Conservation (phyloP, 2,329 filamentous ascomycete genomes). For the Aspergillus brasiliensis region DNA sequence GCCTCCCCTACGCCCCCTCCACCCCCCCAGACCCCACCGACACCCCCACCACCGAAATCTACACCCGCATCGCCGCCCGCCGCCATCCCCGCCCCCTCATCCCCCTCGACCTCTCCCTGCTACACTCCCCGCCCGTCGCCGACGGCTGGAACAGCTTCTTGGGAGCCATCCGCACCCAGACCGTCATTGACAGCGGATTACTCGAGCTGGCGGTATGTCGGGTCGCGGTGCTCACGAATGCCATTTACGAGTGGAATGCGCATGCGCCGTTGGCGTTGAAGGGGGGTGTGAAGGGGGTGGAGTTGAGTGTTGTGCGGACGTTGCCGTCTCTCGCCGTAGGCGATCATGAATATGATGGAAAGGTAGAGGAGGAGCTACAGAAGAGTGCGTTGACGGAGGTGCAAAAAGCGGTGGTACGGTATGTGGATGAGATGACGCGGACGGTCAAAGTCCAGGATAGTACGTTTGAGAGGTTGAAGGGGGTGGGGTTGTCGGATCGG, state of each 20-base stretch:
- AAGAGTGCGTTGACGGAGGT: constrained; percentile 52
- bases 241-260: constrained; percentile 83
- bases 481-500: constrained; percentile 64
- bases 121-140: constrained; percentile 73
- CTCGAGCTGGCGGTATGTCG: constrained; percentile 79
- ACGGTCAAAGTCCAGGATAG: constrained; percentile 68
- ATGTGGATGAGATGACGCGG: constrained; percentile 81
- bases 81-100: constrained; percentile 71
- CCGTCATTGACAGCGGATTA: constrained; percentile 51
- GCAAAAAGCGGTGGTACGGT: constrained; percentile 70
- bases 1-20: constrained; percentile 39
- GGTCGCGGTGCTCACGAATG: constrained; percentile 75
- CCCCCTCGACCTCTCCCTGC: constrained; percentile 71
- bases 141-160: constrained; percentile 68
- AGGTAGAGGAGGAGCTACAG: constrained; percentile 44
- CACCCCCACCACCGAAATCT: constrained; percentile 50
- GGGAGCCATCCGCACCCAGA: constrained; percentile 56
- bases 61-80: constrained; percentile 65
- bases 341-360: too few species aligned
- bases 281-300: constrained; percentile 35
- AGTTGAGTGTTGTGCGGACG: constrained; percentile 55
- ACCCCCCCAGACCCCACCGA: constrained; percentile 22
- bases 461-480: constrained; percentile 63
- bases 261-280: constrained; percentile 68
- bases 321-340: constrained; percentile 54